These are phyloP conservation scores for Tausonia pullulans DNA, from an alignment of 1,284 basidiomycete genomes.

Conservation along the genomic window DNA sequence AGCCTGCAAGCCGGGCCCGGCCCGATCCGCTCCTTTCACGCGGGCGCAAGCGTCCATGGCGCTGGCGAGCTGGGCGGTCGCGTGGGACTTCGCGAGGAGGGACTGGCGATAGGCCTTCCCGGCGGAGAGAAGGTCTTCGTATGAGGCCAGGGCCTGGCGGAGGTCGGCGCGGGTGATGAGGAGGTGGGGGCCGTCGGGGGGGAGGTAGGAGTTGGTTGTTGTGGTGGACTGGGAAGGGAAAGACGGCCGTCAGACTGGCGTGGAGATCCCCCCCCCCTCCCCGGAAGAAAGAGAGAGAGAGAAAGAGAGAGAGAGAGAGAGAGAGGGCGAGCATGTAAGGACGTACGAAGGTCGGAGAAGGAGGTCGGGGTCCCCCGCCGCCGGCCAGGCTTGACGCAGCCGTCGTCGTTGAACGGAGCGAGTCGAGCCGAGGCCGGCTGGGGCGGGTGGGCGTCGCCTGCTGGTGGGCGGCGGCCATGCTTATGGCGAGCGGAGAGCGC, in stretches of 20 bases:
- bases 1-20: neutral
- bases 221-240: no score
- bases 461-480: neutral
- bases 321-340: neutral
- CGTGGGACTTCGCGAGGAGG: conserved; percentile 69
- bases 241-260: no score
- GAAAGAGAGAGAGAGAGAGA: neutral
- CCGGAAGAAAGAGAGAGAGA: neutral
- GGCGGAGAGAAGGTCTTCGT: conserved; percentile 70
- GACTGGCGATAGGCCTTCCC: conserved; percentile 75
- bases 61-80: conserved; percentile 74
- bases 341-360: neutral
- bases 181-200: conserved; percentile 42
- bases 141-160: conserved; percentile 61
- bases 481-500: no score
- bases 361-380: no score
- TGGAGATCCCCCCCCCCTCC: no score
- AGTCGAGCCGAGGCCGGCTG: neutral
- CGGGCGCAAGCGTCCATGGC: conserved; percentile 67
- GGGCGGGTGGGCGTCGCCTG: neutral
- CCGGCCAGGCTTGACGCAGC: no score
- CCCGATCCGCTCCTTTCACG: neutral
- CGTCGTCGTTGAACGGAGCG: neutral
- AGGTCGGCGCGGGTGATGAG: conserved; percentile 69
- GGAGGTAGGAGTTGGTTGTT: no score